phyloP scores from a whole-genome alignment of 257 asterid species.

The Nicotiana tomentosiformis region DNA sequence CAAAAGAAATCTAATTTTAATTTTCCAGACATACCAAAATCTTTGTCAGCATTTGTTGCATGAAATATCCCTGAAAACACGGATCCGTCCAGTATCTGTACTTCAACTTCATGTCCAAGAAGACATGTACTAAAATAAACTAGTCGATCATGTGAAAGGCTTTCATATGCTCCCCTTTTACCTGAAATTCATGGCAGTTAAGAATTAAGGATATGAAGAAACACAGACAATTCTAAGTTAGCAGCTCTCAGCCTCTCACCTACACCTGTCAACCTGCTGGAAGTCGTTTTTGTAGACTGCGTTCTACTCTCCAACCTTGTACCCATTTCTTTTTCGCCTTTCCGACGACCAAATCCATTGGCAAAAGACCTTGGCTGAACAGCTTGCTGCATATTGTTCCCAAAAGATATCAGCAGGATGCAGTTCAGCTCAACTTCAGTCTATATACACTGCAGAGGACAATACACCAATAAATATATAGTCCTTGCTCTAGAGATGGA shows the following conservation, averaged over 20 bases:
- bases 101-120: conserved; percentile 90
- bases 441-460: conserved; percentile 26
- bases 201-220: not conserved
- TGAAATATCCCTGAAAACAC: conserved; percentile 80
- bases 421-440: conserved; percentile 22
- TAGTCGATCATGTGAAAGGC: conserved; percentile 65
- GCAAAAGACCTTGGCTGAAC: conserved; percentile 62
- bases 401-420: conserved; percentile 16
- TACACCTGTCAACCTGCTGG: conserved; percentile 29
- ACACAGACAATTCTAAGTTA: conserved; percentile 4
- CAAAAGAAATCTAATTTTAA: not conserved
- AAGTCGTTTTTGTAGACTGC: conserved; percentile 47
- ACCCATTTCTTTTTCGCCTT: conserved; percentile 52
- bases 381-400: conserved; percentile 68
- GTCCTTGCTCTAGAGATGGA: not conserved
- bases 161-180: conserved; percentile 48
- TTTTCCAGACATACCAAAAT: conserved; percentile 53
- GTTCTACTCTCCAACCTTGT: conserved; percentile 53
- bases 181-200: conserved; percentile 31
- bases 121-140: conserved; percentile 65
- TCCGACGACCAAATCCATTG: conserved; percentile 79
- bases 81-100: conserved; percentile 86
- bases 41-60: conserved; percentile 69
- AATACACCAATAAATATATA: not conserved
- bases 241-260: conserved; percentile 69